Evolutionary conservation across 345 rosid genomes (phyloP).

Genomic region (Eucalyptus tenuipes): DNA sequence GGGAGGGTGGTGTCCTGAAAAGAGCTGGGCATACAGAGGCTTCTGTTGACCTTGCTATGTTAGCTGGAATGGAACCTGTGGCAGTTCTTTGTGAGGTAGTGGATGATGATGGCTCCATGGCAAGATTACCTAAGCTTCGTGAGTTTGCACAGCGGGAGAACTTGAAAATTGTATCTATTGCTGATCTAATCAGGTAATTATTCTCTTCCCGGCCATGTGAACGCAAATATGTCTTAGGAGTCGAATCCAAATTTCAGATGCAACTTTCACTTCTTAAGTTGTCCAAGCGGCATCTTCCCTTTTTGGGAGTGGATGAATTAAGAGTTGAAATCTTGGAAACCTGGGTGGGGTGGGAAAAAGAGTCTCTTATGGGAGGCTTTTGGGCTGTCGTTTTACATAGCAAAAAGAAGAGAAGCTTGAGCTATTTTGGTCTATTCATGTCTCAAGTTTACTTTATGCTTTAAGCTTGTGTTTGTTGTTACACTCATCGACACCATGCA

Average conservation of each 20-base stretch:
- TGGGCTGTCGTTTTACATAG: not conserved
- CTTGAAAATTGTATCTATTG: not conserved
- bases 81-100: slow-evolving; percentile 58
- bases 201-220: not conserved
- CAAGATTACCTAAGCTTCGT: not conserved
- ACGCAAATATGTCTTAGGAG: not conserved
- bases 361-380: not conserved
- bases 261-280: not conserved
- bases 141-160: not conserved
- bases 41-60: slow-evolving; percentile 62
- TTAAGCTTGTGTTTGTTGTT: not conserved
- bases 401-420: not conserved
- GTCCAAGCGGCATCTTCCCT: not conserved
- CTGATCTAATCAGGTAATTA: not conserved
- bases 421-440: not conserved
- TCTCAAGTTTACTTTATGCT: not conserved
- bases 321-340: not conserved
- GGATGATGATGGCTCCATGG: not conserved
- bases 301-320: not conserved
- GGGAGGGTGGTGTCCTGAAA: slow-evolving; percentile 66
- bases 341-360: not conserved
- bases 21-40: slow-evolving; percentile 92
- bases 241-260: not conserved
- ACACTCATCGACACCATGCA: not conserved
- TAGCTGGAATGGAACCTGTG: slow-evolving; percentile 62